Evolutionary conservation across 192 early-diverging fungal genomes (phyloP).

Genomic region (Backusella tarrabulga): DNA sequence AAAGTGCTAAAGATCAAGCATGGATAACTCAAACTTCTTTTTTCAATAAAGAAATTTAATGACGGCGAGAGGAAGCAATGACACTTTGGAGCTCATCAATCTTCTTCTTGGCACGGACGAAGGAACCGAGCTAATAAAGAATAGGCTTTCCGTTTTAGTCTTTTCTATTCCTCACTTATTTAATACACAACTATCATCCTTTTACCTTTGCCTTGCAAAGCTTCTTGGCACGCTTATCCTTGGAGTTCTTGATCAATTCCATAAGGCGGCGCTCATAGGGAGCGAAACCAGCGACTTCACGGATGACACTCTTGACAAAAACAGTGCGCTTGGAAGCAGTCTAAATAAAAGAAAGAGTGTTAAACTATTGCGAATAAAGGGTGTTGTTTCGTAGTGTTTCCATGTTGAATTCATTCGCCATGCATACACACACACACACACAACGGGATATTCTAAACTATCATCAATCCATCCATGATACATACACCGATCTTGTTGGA

Average conservation of each 20-base stretch:
- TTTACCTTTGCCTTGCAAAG: slow-evolving; percentile 89
- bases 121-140: slow-evolving; percentile 80
- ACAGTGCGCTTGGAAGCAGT: slow-evolving; percentile 65
- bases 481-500: slow-evolving; percentile 82
- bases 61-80: slow-evolving; percentile 92
- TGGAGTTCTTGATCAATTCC: slow-evolving; percentile 99
- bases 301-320: slow-evolving; percentile 92
- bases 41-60: slow-evolving; percentile 19
- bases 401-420: not conserved
- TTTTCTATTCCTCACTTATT: no score
- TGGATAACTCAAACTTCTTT: not conserved
- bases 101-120: slow-evolving; percentile 97
- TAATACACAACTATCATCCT: not conserved
- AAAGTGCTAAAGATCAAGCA: not conserved
- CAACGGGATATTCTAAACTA: no score
- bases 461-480: slow-evolving; percentile 30
- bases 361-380: not conserved
- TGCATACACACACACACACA: no score
- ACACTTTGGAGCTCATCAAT: slow-evolving; percentile 95
- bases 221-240: slow-evolving; percentile 99
- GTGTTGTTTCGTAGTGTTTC: not conserved
- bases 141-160: slow-evolving; percentile 17
- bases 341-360: not conserved
- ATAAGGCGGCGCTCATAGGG: slow-evolving; percentile 98
- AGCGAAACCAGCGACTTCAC: slow-evolving; percentile 95